Evolutionary conservation across 2,329 filamentous ascomycete species (phyloP), one percentile per base, ranked within the genome.

Genomic region (Colletotrichum sp.): DNA sequence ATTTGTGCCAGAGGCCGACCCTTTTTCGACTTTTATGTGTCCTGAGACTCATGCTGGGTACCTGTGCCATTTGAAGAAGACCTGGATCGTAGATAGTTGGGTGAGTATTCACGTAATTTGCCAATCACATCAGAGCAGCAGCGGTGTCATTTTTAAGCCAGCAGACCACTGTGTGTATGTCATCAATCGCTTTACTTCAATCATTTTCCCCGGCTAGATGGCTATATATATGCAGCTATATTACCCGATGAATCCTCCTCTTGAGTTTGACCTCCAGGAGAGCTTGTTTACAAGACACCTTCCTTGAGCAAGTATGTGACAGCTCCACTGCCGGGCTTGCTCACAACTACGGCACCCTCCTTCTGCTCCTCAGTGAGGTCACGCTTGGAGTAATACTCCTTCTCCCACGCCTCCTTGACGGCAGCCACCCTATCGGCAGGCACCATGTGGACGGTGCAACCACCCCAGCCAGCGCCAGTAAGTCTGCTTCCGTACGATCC

Each of bases 401-500:
- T 90, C 80, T 94, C 92, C 90, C 97, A 92, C 7, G 95, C 95
- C 80, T 91, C 89, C 83, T 91, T 95, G 26, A 99, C 94, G 30
- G 88, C 91, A 7, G 93, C 92, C 1, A 98, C 94, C 85, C 94
- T 96, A 81, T 95, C 91, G 74, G 92, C 94, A 0, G 96, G 94
- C 68, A 99, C 94, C 73, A 99, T 90, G 86, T 99, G 97, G 74
- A 99, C 96, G 76, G 92, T 97, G 86, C 97, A 99, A 4, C 97
- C 97, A 77, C 97, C 97, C 97, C 97, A 99, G 5, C 97, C 97
- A 1, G 97, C 97, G 52, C 97, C 97, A 0, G 96, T 99, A 79
- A 98, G 86, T 30, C 96, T 89, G 79, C 94, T 96, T 32, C 96
- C 97, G 82, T 95, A 96, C 21, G 94, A 92, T 3, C 97, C 97